Conservation (phyloP, 441 rosid species). For the Populus hybrid region DNA sequence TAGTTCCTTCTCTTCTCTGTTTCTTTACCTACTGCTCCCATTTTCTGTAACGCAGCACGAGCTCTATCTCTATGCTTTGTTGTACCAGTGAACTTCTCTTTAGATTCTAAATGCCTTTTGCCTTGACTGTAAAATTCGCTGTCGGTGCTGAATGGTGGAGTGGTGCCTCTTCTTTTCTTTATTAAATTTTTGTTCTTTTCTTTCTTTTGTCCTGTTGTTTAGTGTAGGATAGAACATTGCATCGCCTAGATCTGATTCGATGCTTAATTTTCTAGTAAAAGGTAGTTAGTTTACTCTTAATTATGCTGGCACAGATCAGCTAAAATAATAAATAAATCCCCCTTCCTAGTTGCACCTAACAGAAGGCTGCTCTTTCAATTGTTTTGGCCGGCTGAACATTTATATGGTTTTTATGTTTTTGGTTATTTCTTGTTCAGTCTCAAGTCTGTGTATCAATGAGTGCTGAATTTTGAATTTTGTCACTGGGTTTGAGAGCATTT, state of each 20-base stretch:
- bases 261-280: neutral
- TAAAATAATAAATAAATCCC: too few relatives aligned
- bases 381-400: neutral
- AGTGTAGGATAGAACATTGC: neutral
- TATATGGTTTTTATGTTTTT: too few relatives aligned
- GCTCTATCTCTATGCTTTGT: neutral
- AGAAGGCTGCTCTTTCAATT: too few relatives aligned
- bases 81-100: neutral
- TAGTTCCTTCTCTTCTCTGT: neutral
- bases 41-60: too few relatives aligned
- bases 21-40: neutral
- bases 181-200: neutral
- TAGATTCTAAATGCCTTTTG: neutral
- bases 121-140: neutral
- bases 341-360: neutral
- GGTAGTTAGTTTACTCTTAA: neutral
- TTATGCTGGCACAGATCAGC: neutral
- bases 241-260: constrained; percentile 4
- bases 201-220: neutral
- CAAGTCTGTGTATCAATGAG: neutral
- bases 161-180: neutral
- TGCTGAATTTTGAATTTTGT: neutral
- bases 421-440: neutral
- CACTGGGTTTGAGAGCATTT: neutral
- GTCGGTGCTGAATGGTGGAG: neutral